A percentile compares a stretch with the other conserved stretches of the same genome.
Evolutionary conservation across 2,329 filamentous ascomycete species (phyloP).

Genomic region (Coleophoma cylindrospora): DNA sequence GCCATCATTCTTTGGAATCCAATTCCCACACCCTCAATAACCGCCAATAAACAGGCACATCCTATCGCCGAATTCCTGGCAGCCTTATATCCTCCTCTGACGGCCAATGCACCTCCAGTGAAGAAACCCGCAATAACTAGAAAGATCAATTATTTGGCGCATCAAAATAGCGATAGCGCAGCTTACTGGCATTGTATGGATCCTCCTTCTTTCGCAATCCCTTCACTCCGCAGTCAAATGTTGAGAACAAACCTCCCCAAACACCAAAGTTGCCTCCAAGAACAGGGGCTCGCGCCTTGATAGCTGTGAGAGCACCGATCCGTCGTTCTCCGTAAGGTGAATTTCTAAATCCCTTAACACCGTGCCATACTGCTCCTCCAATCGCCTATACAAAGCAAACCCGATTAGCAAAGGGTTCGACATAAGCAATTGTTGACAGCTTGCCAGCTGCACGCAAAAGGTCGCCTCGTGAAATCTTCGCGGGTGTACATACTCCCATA

Average conservation of each 20-base stretch:
- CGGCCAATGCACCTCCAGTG: constrained; percentile 85
- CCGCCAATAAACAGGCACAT: constrained; percentile 87
- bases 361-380: constrained; percentile 87
- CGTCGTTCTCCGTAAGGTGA: constrained; percentile 88
- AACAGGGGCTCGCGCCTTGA: constrained; percentile 95
- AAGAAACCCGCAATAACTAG: constrained; percentile 89
- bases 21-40: constrained; percentile 97
- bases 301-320: constrained; percentile 92
- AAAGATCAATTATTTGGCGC: not conserved
- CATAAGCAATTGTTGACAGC: no score
- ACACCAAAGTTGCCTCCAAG: constrained; percentile 97
- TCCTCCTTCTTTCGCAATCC: constrained; percentile 94
- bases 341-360: constrained; percentile 90
- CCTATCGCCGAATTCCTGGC: constrained; percentile 95
- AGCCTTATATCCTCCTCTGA: constrained; percentile 86
- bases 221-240: constrained; percentile 96
- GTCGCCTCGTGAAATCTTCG: constrained; percentile 3
- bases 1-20: constrained; percentile 94
- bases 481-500: constrained; percentile 73
- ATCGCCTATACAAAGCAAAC: constrained; percentile 48
- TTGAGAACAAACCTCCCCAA: constrained; percentile 94
- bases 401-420: no score
- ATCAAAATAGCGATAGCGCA: not conserved
- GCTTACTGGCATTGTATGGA: constrained; percentile 83
- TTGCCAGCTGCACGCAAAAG: not conserved